These are phyloP conservation scores for Ormosia emarginata DNA, from an alignment of 306 rosid genomes.

Conservation along the genomic window DNA sequence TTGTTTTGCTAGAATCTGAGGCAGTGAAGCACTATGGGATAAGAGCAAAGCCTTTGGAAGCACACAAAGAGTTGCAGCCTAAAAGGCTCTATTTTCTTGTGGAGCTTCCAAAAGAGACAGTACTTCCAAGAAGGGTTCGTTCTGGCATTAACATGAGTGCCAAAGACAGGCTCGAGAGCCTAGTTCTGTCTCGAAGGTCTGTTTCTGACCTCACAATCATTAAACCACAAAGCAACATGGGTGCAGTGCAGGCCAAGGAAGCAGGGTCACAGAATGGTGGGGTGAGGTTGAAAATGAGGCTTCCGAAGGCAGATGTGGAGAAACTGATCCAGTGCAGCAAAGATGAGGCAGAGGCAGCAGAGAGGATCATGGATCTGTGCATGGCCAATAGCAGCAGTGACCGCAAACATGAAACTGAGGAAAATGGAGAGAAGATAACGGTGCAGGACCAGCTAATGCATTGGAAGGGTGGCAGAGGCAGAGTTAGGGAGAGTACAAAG, in stretches of 20 bases:
- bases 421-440: background rate
- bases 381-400: conserved; percentile 20
- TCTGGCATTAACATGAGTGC: conserved; percentile 90
- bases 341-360: conserved; percentile 62
- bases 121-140: conserved; percentile 57
- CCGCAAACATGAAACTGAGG: background rate
- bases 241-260: background rate
- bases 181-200: conserved; percentile 67
- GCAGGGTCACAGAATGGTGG: conserved; percentile 8
- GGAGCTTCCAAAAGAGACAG: conserved; percentile 50
- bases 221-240: conserved; percentile 33
- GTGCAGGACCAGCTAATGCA: conserved; percentile 15
- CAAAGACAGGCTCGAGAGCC: conserved; percentile 75
- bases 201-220: conserved; percentile 64
- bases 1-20: conserved; percentile 70
- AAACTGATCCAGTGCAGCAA: conserved; percentile 57
- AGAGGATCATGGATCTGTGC: conserved; percentile 65
- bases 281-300: conserved; percentile 61
- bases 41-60: conserved; percentile 66
- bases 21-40: conserved; percentile 78
- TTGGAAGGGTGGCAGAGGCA: conserved; percentile 24
- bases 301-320: conserved; percentile 76
- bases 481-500: conserved; percentile 23
- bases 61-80: conserved; percentile 41
- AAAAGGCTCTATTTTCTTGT: conserved; percentile 77